Percentiles rank a stretch among this genome's conserved stretches.
phyloP scores from a whole-genome alignment of 83 land plant genomes.

The Thuja plicata region DNA sequence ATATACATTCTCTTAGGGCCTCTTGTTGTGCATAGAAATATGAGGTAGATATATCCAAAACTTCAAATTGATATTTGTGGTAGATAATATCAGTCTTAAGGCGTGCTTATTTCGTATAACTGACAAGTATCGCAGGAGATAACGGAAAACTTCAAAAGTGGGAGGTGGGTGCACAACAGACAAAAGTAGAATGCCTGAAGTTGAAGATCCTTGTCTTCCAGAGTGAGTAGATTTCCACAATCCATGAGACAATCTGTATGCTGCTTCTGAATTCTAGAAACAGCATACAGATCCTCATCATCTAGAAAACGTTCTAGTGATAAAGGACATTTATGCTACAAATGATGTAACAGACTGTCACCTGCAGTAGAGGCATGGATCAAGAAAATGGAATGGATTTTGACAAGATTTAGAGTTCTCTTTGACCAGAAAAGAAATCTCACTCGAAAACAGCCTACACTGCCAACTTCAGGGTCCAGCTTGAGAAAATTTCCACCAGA shows the following conservation, averaged over 20 bases:
- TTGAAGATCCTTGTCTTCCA: not conserved
- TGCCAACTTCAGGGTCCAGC: not conserved
- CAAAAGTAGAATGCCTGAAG: not conserved
- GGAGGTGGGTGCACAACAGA: not conserved
- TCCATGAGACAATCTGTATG: too few relatives aligned
- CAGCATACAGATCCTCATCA: too few relatives aligned
- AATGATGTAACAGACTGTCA: not conserved
- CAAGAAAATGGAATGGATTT: not conserved
- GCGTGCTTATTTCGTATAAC: not conserved
- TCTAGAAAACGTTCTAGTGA: not conserved
- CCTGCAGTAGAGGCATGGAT: not conserved
- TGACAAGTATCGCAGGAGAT: not conserved
- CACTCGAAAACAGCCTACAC: not conserved
- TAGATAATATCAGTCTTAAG: not conserved
- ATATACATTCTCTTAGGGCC: not conserved
- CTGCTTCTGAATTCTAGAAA: too few relatives aligned
- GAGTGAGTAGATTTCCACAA: too few relatives aligned
- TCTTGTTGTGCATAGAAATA: not conserved
- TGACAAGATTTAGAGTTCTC: not conserved
- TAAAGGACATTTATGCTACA: not conserved
- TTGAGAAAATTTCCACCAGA: not conserved
- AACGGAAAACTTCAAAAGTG: not conserved
- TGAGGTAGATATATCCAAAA: not conserved
- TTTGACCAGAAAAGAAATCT: not conserved
- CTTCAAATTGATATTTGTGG: not conserved